Base-by-base conservation (phyloP, 1,284 basidiomycete genomes). In the Rhodotorula sp. region DNA sequence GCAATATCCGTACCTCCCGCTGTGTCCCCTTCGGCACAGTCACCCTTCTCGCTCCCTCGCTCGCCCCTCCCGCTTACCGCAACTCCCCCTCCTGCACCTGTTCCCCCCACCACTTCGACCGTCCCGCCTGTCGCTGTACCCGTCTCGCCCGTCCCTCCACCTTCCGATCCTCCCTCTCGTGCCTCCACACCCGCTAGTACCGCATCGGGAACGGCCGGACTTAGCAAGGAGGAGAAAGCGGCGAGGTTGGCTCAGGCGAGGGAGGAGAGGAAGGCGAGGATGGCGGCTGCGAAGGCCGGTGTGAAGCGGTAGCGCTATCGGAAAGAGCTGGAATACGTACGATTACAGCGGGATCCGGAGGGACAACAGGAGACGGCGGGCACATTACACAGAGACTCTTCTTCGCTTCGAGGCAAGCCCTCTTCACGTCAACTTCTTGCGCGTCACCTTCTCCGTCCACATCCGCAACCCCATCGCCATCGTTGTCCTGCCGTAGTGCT, bases 151-250 rank as follows among this genome's bases (percentile, higher is more conserved):
- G 20, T 28, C n/a, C 61, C 53, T 9, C 31, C 44, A 8, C 44
- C 53, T 4, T 26, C 61, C 52, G 52, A 53, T 24, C 34, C 51
- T 5, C 51, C 51, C 1, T 52, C 52, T 54, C 52, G 52, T 30
- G 44, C 60, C 52, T 53, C 31, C 50, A 16, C 48, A 56, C 11
- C 51, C 53, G 10, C 28, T 47, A 18, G 22, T 50, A 48, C 34
- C 57, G 24, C 48, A 50, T 30, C 46, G 40, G 18, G 20, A 2
- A 40, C 18, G 37, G 67, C 62, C 7, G 30, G 51, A 15, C 16
- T 67, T 57, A 69, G 51, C 28, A 71, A 71, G 58, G 72, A 73
- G 58, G 72, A 73, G 51, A 73, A 73, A 60, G 67, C 60, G 65
- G 72, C 68, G 9, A 62, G 66, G 47, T 8, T 73, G 48, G 72